Conservation (phyloP, 176 grass and related monocot species). For the Triticum monococcum region DNA sequence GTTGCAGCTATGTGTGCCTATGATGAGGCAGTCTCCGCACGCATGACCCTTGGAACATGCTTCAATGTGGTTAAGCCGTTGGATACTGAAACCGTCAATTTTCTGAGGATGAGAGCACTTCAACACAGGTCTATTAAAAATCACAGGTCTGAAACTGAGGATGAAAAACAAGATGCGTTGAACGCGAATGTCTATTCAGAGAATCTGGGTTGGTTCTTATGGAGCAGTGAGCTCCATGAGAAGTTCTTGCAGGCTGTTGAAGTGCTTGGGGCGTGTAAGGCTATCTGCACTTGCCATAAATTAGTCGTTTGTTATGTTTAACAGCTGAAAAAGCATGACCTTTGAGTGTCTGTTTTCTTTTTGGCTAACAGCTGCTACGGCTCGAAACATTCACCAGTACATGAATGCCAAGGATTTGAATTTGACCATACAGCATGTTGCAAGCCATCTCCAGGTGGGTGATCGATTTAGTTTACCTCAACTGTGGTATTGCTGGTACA, state of each 20-base stretch:
- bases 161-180: neutral
- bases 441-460: slow-evolving; percentile 38
- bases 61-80: slow-evolving; percentile 33
- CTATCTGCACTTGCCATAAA: slow-evolving; percentile 2
- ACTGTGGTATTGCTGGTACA: neutral
- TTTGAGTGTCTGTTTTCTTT: neutral
- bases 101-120: slow-evolving; percentile 1
- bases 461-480: slow-evolving; percentile 10
- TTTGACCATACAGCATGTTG: slow-evolving; percentile 1
- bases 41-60: slow-evolving; percentile 1
- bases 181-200: neutral
- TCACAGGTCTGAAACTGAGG: neutral
- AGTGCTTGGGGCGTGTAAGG: slow-evolving; percentile 35
- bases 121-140: slow-evolving; percentile 17
- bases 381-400: neutral
- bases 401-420: slow-evolving; percentile 33
- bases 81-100: slow-evolving; percentile 7
- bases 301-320: slow-evolving; percentile 25
- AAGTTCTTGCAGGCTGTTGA: slow-evolving; percentile 32
- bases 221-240: slow-evolving; percentile 29
- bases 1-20: slow-evolving; percentile 30
- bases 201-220: neutral
- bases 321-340: slow-evolving; percentile 22
- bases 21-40: neutral
- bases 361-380: slow-evolving; percentile 15